Evolutionary conservation across 179 eudicot genomes (phyloP).

Genomic region (Amaranthus tricolor): DNA sequence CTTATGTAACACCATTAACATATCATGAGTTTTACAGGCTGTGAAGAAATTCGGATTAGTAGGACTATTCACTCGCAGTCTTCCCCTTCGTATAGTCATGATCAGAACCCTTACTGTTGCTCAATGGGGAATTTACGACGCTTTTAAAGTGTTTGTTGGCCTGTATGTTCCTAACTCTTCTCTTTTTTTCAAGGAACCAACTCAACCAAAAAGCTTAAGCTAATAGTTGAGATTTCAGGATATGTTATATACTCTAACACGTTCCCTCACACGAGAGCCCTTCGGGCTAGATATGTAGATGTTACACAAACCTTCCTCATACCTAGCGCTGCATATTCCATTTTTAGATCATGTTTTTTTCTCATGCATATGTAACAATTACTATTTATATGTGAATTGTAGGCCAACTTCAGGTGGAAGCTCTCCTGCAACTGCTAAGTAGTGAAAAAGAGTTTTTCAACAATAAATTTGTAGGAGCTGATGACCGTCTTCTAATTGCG

Average conservation of each 20-base stretch:
- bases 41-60: slow-evolving; percentile 67
- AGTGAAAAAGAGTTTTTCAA: neutral
- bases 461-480: neutral
- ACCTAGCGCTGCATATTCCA: too few relatives aligned
- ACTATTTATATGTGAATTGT: neutral
- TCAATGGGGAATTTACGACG: slow-evolving; percentile 86
- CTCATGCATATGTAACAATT: neutral
- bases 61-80: slow-evolving; percentile 87
- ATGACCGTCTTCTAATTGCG: neutral
- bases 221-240: too few relatives aligned
- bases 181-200: too few relatives aligned
- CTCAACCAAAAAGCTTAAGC: too few relatives aligned
- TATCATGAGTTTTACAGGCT: slow-evolving; percentile 43
- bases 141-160: slow-evolving; percentile 83
- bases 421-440: slow-evolving; percentile 20
- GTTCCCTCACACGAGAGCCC: too few relatives aligned
- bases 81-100: slow-evolving; percentile 88
- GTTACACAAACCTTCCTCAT: too few relatives aligned
- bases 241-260: too few relatives aligned
- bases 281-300: too few relatives aligned
- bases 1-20: neutral
- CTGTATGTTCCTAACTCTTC: slow-evolving; percentile 53
- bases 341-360: neutral
- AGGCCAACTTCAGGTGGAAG: slow-evolving; percentile 37
- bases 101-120: slow-evolving; percentile 85